Base-by-base conservation (phyloP, 805 yeast species). In the Myxozyma melibiosi region DNA sequence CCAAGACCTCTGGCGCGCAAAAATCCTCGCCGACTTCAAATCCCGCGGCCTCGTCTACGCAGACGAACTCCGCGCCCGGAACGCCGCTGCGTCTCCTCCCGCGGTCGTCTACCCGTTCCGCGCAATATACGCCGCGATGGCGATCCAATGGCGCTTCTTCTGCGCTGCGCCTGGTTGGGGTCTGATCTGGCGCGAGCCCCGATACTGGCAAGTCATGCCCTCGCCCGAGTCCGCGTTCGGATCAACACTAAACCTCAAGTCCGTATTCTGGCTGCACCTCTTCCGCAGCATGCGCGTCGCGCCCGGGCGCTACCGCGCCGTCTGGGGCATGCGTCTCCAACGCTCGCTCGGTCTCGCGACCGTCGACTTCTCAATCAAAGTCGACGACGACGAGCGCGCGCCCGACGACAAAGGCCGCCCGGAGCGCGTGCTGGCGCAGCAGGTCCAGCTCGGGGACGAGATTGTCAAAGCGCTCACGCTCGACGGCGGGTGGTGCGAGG, bases 101-200 rank as follows among this genome's bases (percentile, higher is more conserved):
- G 25, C 40, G 34, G n/a, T 45, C n/a, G 33, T 22, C 4, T 16
- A 6, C 43, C 38, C 47, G n/a, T 34, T 24, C 18, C 47, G 42
- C 28, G 49, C 44, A 20, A 49, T 49, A 13, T 49, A 40, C 33
- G 40, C 44, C 14, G 53, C 53, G 7, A 49, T 49, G 53, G 22
- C 24, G 18, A 20, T 13, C 7, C 55, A 41, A 35, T 58, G 35
- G 37, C 34, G 37, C 24, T 27, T 22, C 45, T 59, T 39, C 38
- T 59, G 63, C 42, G 61, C 63, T 4, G 63, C 51, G 18, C 51
- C 34, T 9, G 55, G 55, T 2, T 59, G 64, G 64, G 64, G 64
- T 14, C 51, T 60, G 13, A 58, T 60, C 20, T 60, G 64, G 64
- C 44, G 47, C 14, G 42, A 53, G 3, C 50, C 45, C 2, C 46